phyloP scores from a whole-genome alignment of 2,329 filamentous ascomycete genomes.

The Diaporthe amygdali region DNA sequence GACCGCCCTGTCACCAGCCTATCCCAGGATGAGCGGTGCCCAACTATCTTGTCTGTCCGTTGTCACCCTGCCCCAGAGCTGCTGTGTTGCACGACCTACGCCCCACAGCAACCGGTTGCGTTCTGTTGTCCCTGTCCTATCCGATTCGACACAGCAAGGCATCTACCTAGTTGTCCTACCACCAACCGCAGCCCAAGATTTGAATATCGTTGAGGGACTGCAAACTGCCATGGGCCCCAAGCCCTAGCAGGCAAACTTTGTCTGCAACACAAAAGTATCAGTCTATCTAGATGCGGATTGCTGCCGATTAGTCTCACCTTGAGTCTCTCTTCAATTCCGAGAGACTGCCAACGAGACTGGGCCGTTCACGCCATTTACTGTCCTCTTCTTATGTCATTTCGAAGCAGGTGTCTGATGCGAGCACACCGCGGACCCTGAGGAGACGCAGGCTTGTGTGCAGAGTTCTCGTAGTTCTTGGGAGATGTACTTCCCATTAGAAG shows the following conservation, averaged over 20 bases:
- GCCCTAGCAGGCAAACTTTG: background rate
- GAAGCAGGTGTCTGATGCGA: background rate
- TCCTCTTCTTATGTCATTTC: background rate
- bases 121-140: background rate
- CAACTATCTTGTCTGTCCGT: background rate
- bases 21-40: background rate
- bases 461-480: conserved; percentile 8
- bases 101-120: background rate
- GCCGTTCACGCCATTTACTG: background rate
- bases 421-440: background rate
- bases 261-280: conserved; percentile 5
- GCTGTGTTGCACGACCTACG: conserved; percentile 15
- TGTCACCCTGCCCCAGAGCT: background rate
- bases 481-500: background rate
- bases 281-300: background rate
- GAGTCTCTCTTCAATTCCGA: background rate
- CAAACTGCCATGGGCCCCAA: background rate
- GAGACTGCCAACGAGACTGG: background rate
- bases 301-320: conserved; percentile 1
- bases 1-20: background rate
- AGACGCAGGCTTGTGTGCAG: background rate
- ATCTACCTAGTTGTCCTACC: background rate
- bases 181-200: background rate
- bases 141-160: background rate
- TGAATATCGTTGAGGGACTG: conserved; percentile 10